Base-by-base conservation (phyloP, 75 land plant species). In the Chamaecyparis obtusa region DNA sequence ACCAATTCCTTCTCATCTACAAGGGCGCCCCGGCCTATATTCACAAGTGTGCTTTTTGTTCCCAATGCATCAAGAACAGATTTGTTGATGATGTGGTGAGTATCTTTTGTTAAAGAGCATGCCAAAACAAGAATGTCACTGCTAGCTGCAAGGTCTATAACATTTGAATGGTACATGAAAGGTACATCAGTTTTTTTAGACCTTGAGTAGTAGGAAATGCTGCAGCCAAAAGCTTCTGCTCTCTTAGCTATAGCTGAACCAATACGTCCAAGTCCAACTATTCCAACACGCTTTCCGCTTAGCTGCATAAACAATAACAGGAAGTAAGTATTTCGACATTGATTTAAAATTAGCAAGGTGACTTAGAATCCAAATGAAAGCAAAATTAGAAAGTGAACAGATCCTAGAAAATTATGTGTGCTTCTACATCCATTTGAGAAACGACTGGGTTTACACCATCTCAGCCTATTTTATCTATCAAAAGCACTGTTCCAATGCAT, bases 1-100 rank as follows among this genome's bases (percentile, higher is more conserved):
- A 95, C 91, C 83, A 95, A 78, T 81, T 92, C 96, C 39, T 88
- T 85, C 88, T 95, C 95, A 74, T 95, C 93, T 1, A 95, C 88
- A 24, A 95, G 86, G 15, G 93, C 87, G 2, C 96, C 96, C 35
- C 96, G 88, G 11, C 89, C 91, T 14, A 95, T 88, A 60, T 95
- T 95, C 7, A 95, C 88, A 48, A 94, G 84, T n/a, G 87, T 83
- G 5, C 93, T 94, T 60, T 90, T 87, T 87, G 91, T 93, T 16
- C 95, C 95, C 77, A 94, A 56, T 36, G 94, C 94, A 82, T 87
- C 84, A 60, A 95, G 83, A 32, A 94, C 96, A 76, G 90, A 88
- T 44, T 84, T 78, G 83, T 94, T 85, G 30, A 94, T 86, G 77
- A 92, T 87, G 88, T 91, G 89, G 14, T 51, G 36, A 32, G 95